Evolutionary conservation across 371 early-diverging fungal species (phyloP).

Genomic region (Coemansia linderi): DNA sequence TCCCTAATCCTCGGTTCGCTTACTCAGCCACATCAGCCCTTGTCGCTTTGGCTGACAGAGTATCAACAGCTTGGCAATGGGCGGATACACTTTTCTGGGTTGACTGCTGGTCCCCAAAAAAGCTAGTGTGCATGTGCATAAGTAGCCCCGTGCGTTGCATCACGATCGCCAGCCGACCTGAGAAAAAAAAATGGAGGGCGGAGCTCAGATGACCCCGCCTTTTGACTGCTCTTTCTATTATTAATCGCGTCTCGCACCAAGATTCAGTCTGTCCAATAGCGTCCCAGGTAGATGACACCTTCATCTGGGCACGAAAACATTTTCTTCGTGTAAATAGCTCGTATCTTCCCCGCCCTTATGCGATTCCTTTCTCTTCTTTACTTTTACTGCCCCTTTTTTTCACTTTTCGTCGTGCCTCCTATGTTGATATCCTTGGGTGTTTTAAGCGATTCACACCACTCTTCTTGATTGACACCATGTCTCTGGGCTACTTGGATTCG

Average conservation of each 20-base stretch:
- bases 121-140: not conserved
- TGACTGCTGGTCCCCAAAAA: not conserved
- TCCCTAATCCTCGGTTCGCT: not conserved
- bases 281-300: not conserved
- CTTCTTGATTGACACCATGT: not conserved
- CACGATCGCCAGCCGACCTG: not conserved
- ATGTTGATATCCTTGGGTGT: not conserved
- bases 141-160: not conserved
- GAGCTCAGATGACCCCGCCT: not conserved
- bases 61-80: too few relatives aligned
- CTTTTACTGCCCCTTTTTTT: not conserved
- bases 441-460: not conserved
- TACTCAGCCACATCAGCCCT: not conserved
- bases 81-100: too few relatives aligned
- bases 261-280: not conserved
- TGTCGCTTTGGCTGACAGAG: too few relatives aligned
- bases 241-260: not conserved
- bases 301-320: not conserved
- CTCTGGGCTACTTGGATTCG: conserved; percentile 1
- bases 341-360: not conserved
- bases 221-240: conserved; percentile 2
- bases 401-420: not conserved
- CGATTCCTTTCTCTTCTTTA: conserved; percentile 1
- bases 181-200: not conserved
- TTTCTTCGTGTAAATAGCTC: not conserved